A percentile compares a stretch with the other conserved stretches of the same genome.
Conservation (phyloP, 441 rosid species). For the Croton setiger region DNA sequence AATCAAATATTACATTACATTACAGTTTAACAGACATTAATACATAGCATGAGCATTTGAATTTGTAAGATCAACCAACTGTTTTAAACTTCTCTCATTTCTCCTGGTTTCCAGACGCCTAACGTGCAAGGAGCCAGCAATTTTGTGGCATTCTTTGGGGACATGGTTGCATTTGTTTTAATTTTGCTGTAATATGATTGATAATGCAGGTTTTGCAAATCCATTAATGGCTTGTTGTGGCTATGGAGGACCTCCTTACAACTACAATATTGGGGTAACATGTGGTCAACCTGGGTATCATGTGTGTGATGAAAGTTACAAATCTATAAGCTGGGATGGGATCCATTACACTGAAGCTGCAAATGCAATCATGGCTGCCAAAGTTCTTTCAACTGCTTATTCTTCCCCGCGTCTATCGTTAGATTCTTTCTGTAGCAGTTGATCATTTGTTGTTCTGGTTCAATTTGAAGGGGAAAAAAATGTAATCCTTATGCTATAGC, state of each 20-base stretch:
- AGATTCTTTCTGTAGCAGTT: constrained; percentile 50
- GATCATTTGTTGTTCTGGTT: background rate
- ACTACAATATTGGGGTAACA: constrained; percentile 51
- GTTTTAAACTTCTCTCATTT: no score
- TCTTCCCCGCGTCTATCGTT: constrained; percentile 50
- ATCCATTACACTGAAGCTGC: constrained; percentile 82
- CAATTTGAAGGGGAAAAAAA: background rate
- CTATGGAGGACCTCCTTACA: constrained; percentile 77
- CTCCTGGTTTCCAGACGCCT: no score
- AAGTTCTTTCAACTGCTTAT: constrained; percentile 55
- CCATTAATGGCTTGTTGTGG: constrained; percentile 88
- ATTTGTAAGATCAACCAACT: no score
- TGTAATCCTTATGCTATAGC: background rate
- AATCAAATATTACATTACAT: no score
- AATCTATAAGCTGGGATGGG: constrained; percentile 67
- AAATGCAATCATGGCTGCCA: constrained; percentile 52
- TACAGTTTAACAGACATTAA: no score
- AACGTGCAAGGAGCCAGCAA: no score
- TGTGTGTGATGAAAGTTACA: constrained; percentile 46
- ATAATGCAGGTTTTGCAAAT: constrained; percentile 51
- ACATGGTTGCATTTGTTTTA: background rate
- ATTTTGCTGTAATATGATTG: background rate
- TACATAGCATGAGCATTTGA: no score
- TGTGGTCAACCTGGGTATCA: constrained; percentile 54
- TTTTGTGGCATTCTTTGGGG: no score